Evolutionary conservation across 495 filamentous ascomycete genomes (phyloP).

Genomic region (Lophiostoma macrostomum): DNA sequence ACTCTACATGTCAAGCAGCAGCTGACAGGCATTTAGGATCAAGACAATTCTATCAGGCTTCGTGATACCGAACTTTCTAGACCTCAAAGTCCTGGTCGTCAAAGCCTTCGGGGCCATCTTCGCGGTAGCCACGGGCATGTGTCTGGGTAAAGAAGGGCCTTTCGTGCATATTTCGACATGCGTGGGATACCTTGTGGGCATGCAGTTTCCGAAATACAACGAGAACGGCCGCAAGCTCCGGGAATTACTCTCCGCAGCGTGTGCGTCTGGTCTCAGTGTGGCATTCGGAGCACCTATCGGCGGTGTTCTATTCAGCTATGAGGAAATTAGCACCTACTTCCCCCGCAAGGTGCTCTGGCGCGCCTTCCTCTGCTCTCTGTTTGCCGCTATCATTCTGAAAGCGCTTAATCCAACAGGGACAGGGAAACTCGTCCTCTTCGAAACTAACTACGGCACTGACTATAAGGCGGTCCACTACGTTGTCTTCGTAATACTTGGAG

Average conservation of each 20-base stretch:
- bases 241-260: conserved; percentile 55
- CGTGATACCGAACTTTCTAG: conserved; percentile 55
- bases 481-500: conserved; percentile 53
- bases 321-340: conserved; percentile 55
- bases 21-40: conserved; percentile 43
- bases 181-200: conserved; percentile 54
- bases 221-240: conserved; percentile 53
- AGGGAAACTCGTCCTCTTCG: conserved; percentile 58
- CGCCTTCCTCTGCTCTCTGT: conserved; percentile 56
- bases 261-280: conserved; percentile 54
- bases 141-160: conserved; percentile 58
- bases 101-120: conserved; percentile 58
- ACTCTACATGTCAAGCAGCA: conserved; percentile 23
- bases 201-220: conserved; percentile 51
- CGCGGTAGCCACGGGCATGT: conserved; percentile 57
- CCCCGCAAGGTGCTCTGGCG: conserved; percentile 56
- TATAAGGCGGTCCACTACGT: conserved; percentile 55
- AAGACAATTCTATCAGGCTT: conserved; percentile 60
- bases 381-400: conserved; percentile 53
- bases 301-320: conserved; percentile 56
- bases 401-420: conserved; percentile 57
- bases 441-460: conserved; percentile 54
- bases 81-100: conserved; percentile 53
- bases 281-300: conserved; percentile 61
- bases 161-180: conserved; percentile 60